phyloP scores from a whole-genome alignment of 768 basidiomycete species.

The Pulveroboletus frians region DNA sequence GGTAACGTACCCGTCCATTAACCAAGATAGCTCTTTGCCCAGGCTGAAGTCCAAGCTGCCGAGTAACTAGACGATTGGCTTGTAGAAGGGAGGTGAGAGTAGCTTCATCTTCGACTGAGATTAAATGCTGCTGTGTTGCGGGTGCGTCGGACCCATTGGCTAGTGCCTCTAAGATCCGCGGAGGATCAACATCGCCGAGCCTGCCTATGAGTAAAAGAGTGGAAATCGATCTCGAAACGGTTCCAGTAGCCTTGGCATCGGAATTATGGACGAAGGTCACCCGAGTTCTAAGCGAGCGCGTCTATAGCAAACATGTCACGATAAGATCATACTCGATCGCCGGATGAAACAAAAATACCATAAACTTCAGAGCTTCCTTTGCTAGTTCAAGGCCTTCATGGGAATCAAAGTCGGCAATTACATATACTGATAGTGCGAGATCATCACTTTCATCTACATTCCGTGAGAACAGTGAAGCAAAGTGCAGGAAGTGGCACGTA shows the following conservation, averaged over 20 bases:
- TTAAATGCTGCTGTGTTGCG: conserved; percentile 37
- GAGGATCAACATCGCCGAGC: conserved; percentile 29
- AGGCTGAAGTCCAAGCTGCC: conserved; percentile 53
- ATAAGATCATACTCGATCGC: not conserved
- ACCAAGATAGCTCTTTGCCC: conserved; percentile 63
- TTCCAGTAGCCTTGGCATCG: conserved; percentile 6
- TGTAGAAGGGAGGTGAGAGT: conserved; percentile 38
- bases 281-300: conserved; percentile 44
- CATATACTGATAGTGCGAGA: conserved; percentile 46
- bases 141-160: conserved; percentile 1
- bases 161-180: conserved; percentile 15
- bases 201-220: conserved; percentile 42
- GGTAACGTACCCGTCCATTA: conserved; percentile 73
- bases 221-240: conserved; percentile 44
- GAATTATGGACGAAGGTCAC: conserved; percentile 80
- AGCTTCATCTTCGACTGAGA: conserved; percentile 23
- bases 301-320: conserved; percentile 29
- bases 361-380: conserved; percentile 58
- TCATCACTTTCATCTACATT: conserved; percentile 12
- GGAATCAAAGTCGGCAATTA: conserved; percentile 77
- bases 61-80: conserved; percentile 43
- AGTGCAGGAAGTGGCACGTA: conserved; percentile 29
- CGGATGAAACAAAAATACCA: conserved; percentile 41
- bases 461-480: conserved; percentile 3
- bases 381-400: conserved; percentile 51